Conservation (phyloP, 1,284 basidiomycete genomes). For the Ustilago vetiveriae region DNA sequence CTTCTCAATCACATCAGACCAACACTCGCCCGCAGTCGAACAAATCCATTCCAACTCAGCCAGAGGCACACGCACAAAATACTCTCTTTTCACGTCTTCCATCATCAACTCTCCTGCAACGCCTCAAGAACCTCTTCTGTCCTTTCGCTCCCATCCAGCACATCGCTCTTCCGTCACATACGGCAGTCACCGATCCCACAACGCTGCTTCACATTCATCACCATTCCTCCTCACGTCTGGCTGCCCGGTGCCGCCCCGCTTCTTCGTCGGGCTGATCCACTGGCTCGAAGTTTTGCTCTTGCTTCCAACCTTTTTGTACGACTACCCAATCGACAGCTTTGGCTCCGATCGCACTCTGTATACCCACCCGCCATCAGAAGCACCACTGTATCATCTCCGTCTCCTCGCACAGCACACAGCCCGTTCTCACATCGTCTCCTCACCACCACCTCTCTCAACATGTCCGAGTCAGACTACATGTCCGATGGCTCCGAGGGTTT, state of each 20-base stretch:
- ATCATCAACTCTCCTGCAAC: constrained; percentile 11
- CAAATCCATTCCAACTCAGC: neutral
- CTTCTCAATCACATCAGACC: no score
- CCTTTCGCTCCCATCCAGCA: neutral
- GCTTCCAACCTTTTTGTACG: constrained; percentile 3
- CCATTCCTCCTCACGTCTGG: constrained; percentile 32
- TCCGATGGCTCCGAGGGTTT: constrained; percentile 36
- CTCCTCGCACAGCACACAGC: neutral
- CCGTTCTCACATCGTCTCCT: constrained; percentile 2
- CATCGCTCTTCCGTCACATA: constrained; percentile 5
- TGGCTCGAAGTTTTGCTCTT: constrained; percentile 1
- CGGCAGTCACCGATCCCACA: constrained; percentile 13
- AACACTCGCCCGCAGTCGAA: constrained; percentile 3
- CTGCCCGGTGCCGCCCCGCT: constrained; percentile 42
- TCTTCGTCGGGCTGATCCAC: constrained; percentile 6
- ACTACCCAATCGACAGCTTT: neutral
- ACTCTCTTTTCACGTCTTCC: no score
- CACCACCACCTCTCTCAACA: constrained; percentile 15
- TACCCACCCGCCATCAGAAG: constrained; percentile 5
- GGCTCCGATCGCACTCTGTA: neutral
- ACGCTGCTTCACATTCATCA: constrained; percentile 8
- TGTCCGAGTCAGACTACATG: constrained; percentile 41
- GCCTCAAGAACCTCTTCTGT: constrained; percentile 10
- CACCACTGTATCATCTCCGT: neutral
- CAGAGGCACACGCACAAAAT: no score